Evolutionary conservation across 2,329 filamentous ascomycete species (phyloP), one percentile per base, ranked within the genome.

Genomic region (Colletotrichum lini): DNA sequence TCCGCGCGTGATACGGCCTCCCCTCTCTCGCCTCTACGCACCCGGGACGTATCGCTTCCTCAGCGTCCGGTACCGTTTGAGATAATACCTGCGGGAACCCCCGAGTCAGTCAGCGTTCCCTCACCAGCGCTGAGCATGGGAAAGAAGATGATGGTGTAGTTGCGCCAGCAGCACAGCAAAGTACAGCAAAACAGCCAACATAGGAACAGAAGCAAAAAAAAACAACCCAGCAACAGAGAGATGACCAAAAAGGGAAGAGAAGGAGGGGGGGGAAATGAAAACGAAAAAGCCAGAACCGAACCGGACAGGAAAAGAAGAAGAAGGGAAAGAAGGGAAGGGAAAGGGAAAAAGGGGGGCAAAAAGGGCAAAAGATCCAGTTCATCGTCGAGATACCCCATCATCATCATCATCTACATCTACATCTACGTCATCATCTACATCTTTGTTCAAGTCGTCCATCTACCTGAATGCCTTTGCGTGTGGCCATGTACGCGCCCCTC

Each of bases 11-110:
- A 26, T 23, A 9, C 50, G 50, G 23, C 26, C 26, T 26, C 3
- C 23, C 23, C 23, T 26, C 26, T 4, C 26, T 30, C 7, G 7
- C 8, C 45, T 13, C 67, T 40, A 74, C 13, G 72, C 70, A 18
- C 63, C 72, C 13, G 70, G 69, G 9, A 72, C 88, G 83, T 98
- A 98, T 79, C 94, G 88, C 83, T 96, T 92, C 78, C 92, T 91
- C 77, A 98, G 84, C 35, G 94, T 91, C 76, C 96, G 92, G 84
- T 98, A 98, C 80, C 93, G 90, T 85, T 97, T 98, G 77, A 98
- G 86, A 84, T 96, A 97, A 82, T 97, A 97, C 80, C 94, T 97
- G 80, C 73, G 26, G 21, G 15, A 26, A 26, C 26, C 26, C 23
- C 26, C 26, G 45, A 13, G 73, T 70, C 60, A 13, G 26, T 72